Base-by-base conservation (phyloP, 495 filamentous ascomycete genomes). In the Trichocladium uniseriatum region DNA sequence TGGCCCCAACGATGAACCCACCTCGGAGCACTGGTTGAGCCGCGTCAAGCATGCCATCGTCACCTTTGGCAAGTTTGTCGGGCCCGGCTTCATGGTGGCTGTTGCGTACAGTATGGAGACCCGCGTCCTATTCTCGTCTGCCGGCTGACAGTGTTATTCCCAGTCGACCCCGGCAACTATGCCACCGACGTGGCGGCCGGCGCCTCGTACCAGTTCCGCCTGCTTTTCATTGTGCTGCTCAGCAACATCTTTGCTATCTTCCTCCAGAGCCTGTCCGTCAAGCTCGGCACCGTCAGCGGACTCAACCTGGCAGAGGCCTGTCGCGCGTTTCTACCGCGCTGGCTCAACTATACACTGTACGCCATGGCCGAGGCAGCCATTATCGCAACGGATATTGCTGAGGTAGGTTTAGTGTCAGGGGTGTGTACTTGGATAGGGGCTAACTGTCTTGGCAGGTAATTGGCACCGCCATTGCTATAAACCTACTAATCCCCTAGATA, bases 381-480 rank as follows among this genome's bases (percentile, higher is more conserved):
- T 28, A 60, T 66, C 16, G 61, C 60, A 8, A 66, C 63, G 0
- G 63, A 66, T 28, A 90, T 95, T 62, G 89, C 89, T 38, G 89
- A 95, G 76, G 70, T 66, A 27, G 48, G 58, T n/a, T n/a, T 29
- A 14, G 5, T 5, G 7, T 14, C 31, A 2, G 13, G 31, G 31
- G 11, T 32, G 31, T 32, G 31, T 10, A 10, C 31, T 11, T 4
- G 5, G 31, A 11, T 4, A 27, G 31, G 13, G 2, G 31, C 31
- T 32, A 32, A 32, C 11, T 14, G 10, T 29, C 10, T 63, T 37
- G 11, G 48, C 49, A 87, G 84, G 87, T 95, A 31, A 87, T 94
- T 53, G 89, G 89, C 34, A 90, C 86, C 1, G 89, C 89, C 3
- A 95, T 95, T 59, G 86, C 86, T n/a, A 71, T 94, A 48, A 92